These are phyloP conservation scores for Talaromyces borbonicus DNA, from an alignment of 495 filamentous ascomycete species.

Conservation along the genomic window DNA sequence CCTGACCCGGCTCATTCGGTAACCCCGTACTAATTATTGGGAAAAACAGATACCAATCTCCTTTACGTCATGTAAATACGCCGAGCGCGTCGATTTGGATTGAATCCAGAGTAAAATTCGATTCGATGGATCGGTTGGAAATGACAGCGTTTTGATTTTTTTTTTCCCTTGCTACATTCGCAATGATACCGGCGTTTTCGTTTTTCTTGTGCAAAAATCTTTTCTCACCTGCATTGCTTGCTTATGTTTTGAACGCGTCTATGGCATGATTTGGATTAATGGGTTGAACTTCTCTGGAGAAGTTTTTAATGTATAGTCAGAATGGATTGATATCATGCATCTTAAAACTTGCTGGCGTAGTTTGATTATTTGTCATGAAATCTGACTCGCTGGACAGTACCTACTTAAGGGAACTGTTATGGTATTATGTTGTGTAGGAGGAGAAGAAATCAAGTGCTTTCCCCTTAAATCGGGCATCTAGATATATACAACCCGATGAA, in stretches of 20 bases:
- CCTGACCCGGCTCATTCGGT: slow-evolving; percentile 13
- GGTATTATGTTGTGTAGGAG: too few species aligned
- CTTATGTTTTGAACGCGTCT: slow-evolving; percentile 1
- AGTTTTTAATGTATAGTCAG: too few species aligned
- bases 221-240: background rate
- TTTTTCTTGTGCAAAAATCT: background rate
- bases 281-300: background rate
- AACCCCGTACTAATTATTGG: slow-evolving; percentile 14
- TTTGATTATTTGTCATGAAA: too few species aligned
- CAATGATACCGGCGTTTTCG: slow-evolving; percentile 3
- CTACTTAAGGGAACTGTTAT: too few species aligned
- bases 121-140: background rate
- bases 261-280: background rate
- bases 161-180: background rate
- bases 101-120: background rate
- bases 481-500: too few species aligned
- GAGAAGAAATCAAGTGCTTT: too few species aligned
- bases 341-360: background rate
- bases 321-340: background rate
- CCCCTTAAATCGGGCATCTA: too few species aligned
- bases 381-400: too few species aligned
- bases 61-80: slow-evolving; percentile 53
- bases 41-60: slow-evolving; percentile 41
- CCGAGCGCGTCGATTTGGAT: background rate
- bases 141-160: background rate